Conservation (phyloP, 2,329 filamentous ascomycete genomes). For the Neoarthrinium moseri region DNA sequence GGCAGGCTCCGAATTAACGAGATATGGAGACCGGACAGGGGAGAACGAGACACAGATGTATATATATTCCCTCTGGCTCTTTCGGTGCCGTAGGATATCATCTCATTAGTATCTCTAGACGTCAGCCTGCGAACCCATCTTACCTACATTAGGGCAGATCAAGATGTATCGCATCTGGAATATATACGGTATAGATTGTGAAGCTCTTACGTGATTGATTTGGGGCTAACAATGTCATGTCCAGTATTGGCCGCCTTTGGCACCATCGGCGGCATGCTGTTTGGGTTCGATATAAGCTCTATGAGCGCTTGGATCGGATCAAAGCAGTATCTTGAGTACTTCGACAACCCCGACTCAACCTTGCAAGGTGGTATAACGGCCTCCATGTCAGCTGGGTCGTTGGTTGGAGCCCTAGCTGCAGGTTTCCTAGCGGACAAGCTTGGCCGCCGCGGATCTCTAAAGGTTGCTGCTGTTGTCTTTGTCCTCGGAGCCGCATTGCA, state of each 20-base stretch:
- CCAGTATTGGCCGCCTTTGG: conserved; percentile 35
- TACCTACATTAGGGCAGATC: background rate
- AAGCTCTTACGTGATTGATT: background rate
- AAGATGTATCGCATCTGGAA: conserved; percentile 7
- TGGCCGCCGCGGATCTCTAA: conserved; percentile 37
- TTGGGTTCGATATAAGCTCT: conserved; percentile 50
- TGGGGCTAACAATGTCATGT: background rate
- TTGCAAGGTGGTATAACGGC: conserved; percentile 49
- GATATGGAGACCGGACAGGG: too few relatives aligned
- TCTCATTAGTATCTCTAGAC: too few relatives aligned
- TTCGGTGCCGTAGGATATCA: too few relatives aligned
- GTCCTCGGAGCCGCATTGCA: conserved; percentile 57
- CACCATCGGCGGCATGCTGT: conserved; percentile 38
- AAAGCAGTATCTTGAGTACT: conserved; percentile 46
- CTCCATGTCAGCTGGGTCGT: conserved; percentile 47
- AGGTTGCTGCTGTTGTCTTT: conserved; percentile 42
- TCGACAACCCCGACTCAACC: conserved; percentile 40
- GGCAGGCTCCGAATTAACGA: too few relatives aligned
- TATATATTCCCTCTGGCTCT: too few relatives aligned
- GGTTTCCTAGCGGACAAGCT: conserved; percentile 44
- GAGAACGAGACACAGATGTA: too few relatives aligned
- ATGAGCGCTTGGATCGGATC: conserved; percentile 53
- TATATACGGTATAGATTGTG: background rate
- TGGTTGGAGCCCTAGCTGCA: conserved; percentile 42
- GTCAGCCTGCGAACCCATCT: too few relatives aligned